Evolutionary conservation across 768 basidiomycete species (phyloP), one percentile per base, ranked within the genome.

Genomic region (Strobilomyces echinocephalus): DNA sequence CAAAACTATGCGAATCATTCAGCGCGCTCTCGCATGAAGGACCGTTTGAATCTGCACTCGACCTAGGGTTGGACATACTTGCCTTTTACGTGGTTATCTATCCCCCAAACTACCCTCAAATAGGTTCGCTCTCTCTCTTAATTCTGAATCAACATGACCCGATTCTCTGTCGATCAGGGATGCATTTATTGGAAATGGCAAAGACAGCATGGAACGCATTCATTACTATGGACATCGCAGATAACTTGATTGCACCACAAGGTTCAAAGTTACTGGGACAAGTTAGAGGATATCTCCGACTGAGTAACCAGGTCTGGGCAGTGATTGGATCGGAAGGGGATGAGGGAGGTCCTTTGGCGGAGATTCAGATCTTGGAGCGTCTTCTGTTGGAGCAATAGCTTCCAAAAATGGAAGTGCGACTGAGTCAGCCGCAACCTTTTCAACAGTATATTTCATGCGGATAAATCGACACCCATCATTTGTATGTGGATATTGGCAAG

Each of bases 51-150:
- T 55, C 67, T 14, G 88, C 88, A 0, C 61, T 85, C 20, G 62
- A 74, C 31, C 67, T 72, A 11, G 88, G 90, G 14, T 61, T 75
- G 35, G 77, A 79, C 1, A 69, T 90, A 14, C 70, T 89, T 18
- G 83, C 83, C 1, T 69, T 88, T 8, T 92, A 91, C 66, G 61
- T 78, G 11, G 63, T 87, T 49, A 73, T 91, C 43, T 92, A 92
- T 61, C 88, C 90, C 1, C 71, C 69, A 2, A 85, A 86, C 62
- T 90, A 89, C 66, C 90, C 89, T n/a, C 87, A 90, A 59, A 88
- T 84, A 24, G 90, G 90, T 88, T 50, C 58, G 78, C 66, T 31
- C 12, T 14, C 15, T 10, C 1, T 28, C 16, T 49, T 39, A n/a
- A 24, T 24, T 24, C 24, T 28, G 21, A 24, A 24, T 21, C 3